A percentile compares a stretch with the other conserved stretches of the same genome.
phyloP scores from a whole-genome alignment of 139 green algal genomes.

The Coccomyxa sp. region DNA sequence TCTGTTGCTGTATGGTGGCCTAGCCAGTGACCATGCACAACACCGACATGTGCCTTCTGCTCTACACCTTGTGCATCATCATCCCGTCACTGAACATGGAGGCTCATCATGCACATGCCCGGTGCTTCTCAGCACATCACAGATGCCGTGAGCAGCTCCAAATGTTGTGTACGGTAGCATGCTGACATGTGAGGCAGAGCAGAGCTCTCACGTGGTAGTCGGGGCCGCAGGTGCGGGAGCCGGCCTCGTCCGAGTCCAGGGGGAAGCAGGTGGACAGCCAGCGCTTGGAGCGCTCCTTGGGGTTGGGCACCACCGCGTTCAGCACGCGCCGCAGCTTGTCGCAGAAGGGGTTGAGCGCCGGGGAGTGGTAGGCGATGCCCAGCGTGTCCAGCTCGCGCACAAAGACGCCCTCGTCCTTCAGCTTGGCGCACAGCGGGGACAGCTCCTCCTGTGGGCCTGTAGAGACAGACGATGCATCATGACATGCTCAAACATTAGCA shows the following conservation, averaged over 20 bases:
- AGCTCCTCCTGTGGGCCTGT: slow-evolving; percentile 9
- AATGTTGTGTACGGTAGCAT: neutral
- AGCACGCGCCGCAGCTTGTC: neutral
- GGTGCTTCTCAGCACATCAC: too few relatives aligned
- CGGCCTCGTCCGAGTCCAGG: neutral
- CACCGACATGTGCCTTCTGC: too few relatives aligned
- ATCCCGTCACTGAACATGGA: too few relatives aligned
- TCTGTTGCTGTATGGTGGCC: too few relatives aligned
- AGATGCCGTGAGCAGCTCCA: too few relatives aligned
- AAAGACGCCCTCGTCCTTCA: slow-evolving; percentile 7
- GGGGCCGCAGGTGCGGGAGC: neutral
- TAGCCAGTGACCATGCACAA: too few relatives aligned
- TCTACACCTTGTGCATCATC: too few relatives aligned
- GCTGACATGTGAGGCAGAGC: neutral
- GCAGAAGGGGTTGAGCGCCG: neutral
- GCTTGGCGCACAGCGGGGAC: neutral
- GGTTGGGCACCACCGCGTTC: neutral
- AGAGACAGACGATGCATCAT: neutral
- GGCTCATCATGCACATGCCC: too few relatives aligned
- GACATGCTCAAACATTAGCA: neutral
- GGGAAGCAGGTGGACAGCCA: slow-evolving; percentile 6
- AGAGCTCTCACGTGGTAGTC: slow-evolving; percentile 1
- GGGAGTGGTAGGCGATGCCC: slow-evolving; percentile 8
- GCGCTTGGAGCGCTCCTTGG: neutral
- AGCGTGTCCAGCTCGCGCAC: neutral